Conservation (phyloP, 306 rosid species). For the Quercus parvula region DNA sequence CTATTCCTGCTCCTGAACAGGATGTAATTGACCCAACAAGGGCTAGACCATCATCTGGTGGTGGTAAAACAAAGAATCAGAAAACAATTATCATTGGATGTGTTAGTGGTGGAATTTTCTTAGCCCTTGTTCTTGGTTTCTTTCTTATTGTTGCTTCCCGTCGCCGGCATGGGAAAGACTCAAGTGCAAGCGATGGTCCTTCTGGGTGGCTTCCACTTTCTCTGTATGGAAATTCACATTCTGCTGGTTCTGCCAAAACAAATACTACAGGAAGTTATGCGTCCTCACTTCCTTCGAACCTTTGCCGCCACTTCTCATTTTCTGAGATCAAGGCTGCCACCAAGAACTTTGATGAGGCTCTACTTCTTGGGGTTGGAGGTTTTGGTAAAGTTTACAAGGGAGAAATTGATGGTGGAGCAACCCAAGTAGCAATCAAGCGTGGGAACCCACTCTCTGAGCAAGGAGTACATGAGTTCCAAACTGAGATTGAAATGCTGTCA, state of each 20-base stretch:
- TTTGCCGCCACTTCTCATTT: slow-evolving; percentile 96
- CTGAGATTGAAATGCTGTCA: slow-evolving; percentile 99
- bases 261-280: slow-evolving; percentile 89
- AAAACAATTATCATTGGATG: slow-evolving; percentile 64
- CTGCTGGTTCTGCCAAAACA: slow-evolving; percentile 88
- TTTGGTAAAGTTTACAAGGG: slow-evolving; percentile 97
- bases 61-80: slow-evolving; percentile 49
- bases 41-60: slow-evolving; percentile 37
- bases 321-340: slow-evolving; percentile 93
- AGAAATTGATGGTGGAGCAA: slow-evolving; percentile 75
- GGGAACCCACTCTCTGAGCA: slow-evolving; percentile 97
- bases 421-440: slow-evolving; percentile 90
- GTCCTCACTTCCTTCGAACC: slow-evolving; percentile 90
- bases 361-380: slow-evolving; percentile 98
- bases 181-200: slow-evolving; percentile 83
- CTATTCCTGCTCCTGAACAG: slow-evolving; percentile 59
- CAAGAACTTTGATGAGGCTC: slow-evolving; percentile 81
- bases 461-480: slow-evolving; percentile 97
- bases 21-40: slow-evolving; percentile 43
- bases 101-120: slow-evolving; percentile 63
- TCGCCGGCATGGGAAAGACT: slow-evolving; percentile 53
- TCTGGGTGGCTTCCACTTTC: slow-evolving; percentile 99
- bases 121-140: slow-evolving; percentile 54
- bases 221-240: slow-evolving; percentile 86
- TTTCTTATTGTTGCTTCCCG: slow-evolving; percentile 41